Evolutionary conservation across 2,329 filamentous ascomycete species (phyloP).

Genomic region (Fusarium sp.): DNA sequence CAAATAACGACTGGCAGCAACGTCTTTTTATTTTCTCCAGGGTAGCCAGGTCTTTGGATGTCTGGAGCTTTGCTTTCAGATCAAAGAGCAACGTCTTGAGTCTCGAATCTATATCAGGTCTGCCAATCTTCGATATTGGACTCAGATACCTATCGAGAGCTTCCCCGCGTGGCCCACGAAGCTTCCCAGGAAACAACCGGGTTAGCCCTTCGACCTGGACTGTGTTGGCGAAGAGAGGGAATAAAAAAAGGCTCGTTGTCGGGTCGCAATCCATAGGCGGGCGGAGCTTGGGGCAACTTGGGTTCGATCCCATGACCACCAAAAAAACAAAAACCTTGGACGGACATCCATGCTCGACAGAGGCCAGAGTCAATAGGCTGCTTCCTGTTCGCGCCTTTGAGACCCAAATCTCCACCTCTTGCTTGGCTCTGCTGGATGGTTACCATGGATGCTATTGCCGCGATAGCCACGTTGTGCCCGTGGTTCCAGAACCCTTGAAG

Average conservation of each 20-base stretch:
- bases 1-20: neutral
- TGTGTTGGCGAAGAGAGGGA: constrained; percentile 14
- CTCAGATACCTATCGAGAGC: neutral
- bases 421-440: constrained; percentile 1
- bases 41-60: neutral
- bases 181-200: neutral
- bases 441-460: constrained; percentile 20
- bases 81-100: neutral
- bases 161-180: neutral
- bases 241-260: constrained; percentile 20
- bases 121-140: neutral
- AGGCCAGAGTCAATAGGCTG: constrained; percentile 18
- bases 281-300: constrained; percentile 37
- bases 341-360: constrained; percentile 15
- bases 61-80: neutral
- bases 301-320: constrained; percentile 37
- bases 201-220: neutral
- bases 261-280: constrained; percentile 16
- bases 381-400: neutral
- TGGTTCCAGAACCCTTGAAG: neutral
- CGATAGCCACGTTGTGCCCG: constrained; percentile 27
- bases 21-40: neutral
- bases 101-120: constrained; percentile 1
- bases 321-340: constrained; percentile 36
- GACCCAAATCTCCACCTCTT: constrained; percentile 3